Conservation (phyloP, 2,329 filamentous ascomycete genomes). For the Fusarium camptoceras region DNA sequence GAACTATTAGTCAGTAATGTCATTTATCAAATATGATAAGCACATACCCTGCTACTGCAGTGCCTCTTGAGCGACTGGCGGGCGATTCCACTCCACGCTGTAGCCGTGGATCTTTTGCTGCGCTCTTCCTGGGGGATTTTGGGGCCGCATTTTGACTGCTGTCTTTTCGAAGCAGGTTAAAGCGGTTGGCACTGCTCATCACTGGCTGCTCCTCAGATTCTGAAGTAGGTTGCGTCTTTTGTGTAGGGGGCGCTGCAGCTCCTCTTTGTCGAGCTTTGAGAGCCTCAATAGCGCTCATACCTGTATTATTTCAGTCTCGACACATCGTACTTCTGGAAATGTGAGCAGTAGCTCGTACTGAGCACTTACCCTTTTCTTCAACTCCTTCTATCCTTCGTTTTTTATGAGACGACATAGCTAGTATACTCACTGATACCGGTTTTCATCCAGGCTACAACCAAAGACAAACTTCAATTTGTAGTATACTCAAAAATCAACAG, state of each 20-base stretch:
- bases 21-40: not conserved
- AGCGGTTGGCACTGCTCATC: slow-evolving; percentile 46
- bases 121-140: slow-evolving; percentile 35
- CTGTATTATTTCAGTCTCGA: slow-evolving; percentile 1
- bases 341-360: not conserved
- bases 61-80: slow-evolving; percentile 18
- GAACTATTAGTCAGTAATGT: slow-evolving; percentile 8
- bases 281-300: slow-evolving; percentile 54
- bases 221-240: slow-evolving; percentile 13
- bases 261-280: slow-evolving; percentile 52
- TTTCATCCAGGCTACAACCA: not conserved
- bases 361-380: slow-evolving; percentile 47
- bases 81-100: slow-evolving; percentile 26
- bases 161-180: slow-evolving; percentile 45
- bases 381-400: slow-evolving; percentile 51
- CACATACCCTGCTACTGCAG: slow-evolving; percentile 29
- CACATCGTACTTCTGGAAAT: not conserved
- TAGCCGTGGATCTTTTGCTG: slow-evolving; percentile 19
- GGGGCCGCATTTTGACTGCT: slow-evolving; percentile 17
- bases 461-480: not conserved
- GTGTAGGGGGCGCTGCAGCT: slow-evolving; percentile 25
- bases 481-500: not conserved
- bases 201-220: slow-evolving; percentile 38
- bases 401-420: slow-evolving; percentile 49
- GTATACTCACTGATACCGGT: not conserved